phyloP scores from a whole-genome alignment of 2,329 filamentous ascomycete genomes.

The Parascedosporium putredinis region DNA sequence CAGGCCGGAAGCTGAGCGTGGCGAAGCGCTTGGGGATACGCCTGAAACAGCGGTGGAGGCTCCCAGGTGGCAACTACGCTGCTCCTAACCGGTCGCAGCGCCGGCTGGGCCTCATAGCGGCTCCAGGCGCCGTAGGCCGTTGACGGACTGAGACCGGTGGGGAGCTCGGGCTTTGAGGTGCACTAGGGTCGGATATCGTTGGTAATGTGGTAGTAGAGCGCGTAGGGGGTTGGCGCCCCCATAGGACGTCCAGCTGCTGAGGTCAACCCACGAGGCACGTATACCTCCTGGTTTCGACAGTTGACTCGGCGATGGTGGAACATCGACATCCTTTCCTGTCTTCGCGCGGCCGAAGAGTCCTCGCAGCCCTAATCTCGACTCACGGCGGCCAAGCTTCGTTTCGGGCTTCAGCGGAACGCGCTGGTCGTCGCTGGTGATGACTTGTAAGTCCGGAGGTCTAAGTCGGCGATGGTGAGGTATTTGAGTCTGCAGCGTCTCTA shows the following conservation, averaged over 20 bases:
- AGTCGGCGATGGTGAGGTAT: conserved; percentile 9
- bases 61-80: conserved; percentile 40
- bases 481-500: conserved; percentile 5
- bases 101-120: not conserved
- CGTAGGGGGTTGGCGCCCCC: conserved; percentile 18
- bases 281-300: conserved; percentile 24
- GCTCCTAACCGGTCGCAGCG: not conserved
- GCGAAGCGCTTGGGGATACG: conserved; percentile 73
- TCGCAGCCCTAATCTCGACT: conserved; percentile 41
- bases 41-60: conserved; percentile 72
- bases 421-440: conserved; percentile 17
- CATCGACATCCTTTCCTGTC: conserved; percentile 23
- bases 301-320: conserved; percentile 19
- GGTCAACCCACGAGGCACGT: conserved; percentile 35
- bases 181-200: conserved; percentile 4
- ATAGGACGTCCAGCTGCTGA: conserved; percentile 31
- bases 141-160: not conserved
- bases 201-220: conserved; percentile 26
- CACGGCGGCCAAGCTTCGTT: conserved; percentile 31
- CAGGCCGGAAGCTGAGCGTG: conserved; percentile 61
- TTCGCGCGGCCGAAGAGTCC: conserved; percentile 40
- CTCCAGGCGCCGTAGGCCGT: not conserved
- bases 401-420: conserved; percentile 32
- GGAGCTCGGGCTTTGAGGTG: not conserved
- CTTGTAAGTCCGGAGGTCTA: conserved; percentile 10